Evolutionary conservation across 2,329 filamentous ascomycete genomes (phyloP).

Genomic region (Lomentospora prolificans): DNA sequence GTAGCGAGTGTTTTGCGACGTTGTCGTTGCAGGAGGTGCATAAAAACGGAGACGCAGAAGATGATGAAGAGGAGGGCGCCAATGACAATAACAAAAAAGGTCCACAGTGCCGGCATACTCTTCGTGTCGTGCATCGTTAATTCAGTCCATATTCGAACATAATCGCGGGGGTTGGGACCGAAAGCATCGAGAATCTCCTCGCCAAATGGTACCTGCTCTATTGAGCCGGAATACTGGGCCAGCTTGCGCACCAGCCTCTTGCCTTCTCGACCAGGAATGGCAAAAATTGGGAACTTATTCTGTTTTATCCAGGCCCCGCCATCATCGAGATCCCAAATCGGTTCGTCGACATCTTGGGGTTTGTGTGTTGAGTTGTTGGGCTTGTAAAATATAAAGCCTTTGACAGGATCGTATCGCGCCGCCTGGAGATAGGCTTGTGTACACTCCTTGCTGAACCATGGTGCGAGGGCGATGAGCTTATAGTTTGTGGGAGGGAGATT

Average conservation of each 20-base stretch:
- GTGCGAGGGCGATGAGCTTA: conserved; percentile 70
- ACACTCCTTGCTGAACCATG: conserved; percentile 72
- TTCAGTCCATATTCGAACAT: conserved; percentile 50
- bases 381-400: conserved; percentile 54
- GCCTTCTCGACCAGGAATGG: conserved; percentile 60
- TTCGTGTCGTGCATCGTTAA: conserved; percentile 36
- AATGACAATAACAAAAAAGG: conserved; percentile 62
- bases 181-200: conserved; percentile 45
- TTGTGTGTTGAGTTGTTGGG: conserved; percentile 44
- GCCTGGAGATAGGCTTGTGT: conserved; percentile 61
- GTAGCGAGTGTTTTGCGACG: conserved; percentile 58
- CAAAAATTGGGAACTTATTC: conserved; percentile 76
- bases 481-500: conserved; percentile 62
- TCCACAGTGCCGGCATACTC: conserved; percentile 66
- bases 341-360: conserved; percentile 56
- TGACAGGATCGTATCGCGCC: conserved; percentile 47
- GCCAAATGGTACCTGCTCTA: conserved; percentile 51
- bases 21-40: conserved; percentile 68
- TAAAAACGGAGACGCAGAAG: conserved; percentile 53
- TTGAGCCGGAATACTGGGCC: conserved; percentile 66
- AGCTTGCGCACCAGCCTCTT: conserved; percentile 60
- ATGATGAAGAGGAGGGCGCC: conserved; percentile 63
- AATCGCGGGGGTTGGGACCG: conserved; percentile 45
- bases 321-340: conserved; percentile 62
- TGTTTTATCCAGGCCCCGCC: conserved; percentile 58